These are phyloP conservation scores for Shiraia sp. DNA, from an alignment of 2,329 filamentous ascomycete genomes.

Conservation along the genomic window DNA sequence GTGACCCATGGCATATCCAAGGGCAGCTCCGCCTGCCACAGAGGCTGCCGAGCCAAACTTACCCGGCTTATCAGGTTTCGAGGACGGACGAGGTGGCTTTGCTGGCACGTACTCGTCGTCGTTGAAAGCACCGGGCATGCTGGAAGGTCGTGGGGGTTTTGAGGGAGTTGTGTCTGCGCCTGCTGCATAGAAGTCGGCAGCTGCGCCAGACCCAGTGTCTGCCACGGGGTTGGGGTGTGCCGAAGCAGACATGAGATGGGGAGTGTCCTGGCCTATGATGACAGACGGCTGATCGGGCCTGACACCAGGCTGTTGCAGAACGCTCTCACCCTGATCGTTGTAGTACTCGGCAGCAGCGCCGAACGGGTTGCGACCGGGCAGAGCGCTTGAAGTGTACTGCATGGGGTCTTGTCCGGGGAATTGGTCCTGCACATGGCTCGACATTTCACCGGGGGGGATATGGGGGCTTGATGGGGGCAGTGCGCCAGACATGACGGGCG, in stretches of 20 bases:
- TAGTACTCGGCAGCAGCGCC: conserved; percentile 66
- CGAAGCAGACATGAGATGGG: conserved; percentile 60
- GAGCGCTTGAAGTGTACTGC: conserved; percentile 51
- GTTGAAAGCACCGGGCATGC: conserved; percentile 44
- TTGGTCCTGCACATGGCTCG: conserved; percentile 58
- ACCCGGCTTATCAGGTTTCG: conserved; percentile 31
- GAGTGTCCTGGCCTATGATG: conserved; percentile 57
- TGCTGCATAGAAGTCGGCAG: conserved; percentile 59
- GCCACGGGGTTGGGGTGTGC: conserved; percentile 56
- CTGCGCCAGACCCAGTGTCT: conserved; percentile 64
- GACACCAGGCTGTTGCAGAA: conserved; percentile 63
- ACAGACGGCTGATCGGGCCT: conserved; percentile 57
- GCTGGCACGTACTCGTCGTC: conserved; percentile 34
- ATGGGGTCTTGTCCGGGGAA: conserved; percentile 62
- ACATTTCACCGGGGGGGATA: conserved; percentile 32
- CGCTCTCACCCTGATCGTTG: conserved; percentile 64
- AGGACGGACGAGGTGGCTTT: conserved; percentile 39
- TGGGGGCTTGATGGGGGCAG: conserved; percentile 29
- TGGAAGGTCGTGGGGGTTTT: conserved; percentile 41
- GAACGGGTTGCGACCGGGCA: conserved; percentile 46
- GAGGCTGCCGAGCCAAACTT: conserved; percentile 44
- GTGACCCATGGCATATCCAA: conserved; percentile 47
- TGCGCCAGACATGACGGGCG: conserved; percentile 41
- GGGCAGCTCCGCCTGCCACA: conserved; percentile 46
- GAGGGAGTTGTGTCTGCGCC: conserved; percentile 25